Evolutionary conservation across 2,329 filamentous ascomycete genomes (phyloP), one percentile per base, ranked within the genome.

Genomic region (Rhynchosporium agropyri): DNA sequence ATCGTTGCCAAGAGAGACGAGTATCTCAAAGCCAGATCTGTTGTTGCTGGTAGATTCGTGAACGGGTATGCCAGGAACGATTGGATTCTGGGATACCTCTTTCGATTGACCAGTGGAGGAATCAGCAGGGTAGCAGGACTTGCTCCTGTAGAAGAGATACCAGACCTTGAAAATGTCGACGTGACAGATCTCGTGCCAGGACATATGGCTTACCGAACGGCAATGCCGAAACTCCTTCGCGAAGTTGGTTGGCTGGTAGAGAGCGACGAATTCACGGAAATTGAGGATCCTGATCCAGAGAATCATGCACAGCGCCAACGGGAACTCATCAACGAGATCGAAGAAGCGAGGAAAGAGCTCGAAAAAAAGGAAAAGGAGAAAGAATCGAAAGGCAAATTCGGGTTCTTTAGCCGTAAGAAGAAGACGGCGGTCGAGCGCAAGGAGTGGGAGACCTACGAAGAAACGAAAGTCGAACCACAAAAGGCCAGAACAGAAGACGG

Each of bases 31-130:
- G 90, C 89, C 9, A 86, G 89, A 61, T 89, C 89, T n/a, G 88
- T 97, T 3, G 90, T 98, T 3, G 84, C 91, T 7, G 95, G 95
- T n/a, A 86, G 93, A 48, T 97, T 98, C 69, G 87, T 99, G 67
- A 99, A 97, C 73, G 95, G 91, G 15, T 99, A 93, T 78, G 91
- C 95, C 69, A 89, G 84, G 54, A 97, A 95, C 74, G 95, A 99
- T 78, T 99, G 95, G 95, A 98, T 99, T 72, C 78, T 99, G 56
- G 92, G 89, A 65, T 99, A 99, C 74, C 85, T 99, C 1, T 99
- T 99, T 82, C 90, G 95, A 13, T 85, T 97, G 48, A 99, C 95
- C 3, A 90, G 89, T 69, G 95, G 95, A 68, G 95, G 95, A 49
- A 94, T 98, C 72, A 89, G 92, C 76, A 87, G 89, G 26, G 85